Percentiles rank a stretch among this genome's conserved stretches.
phyloP scores from a whole-genome alignment of 495 filamentous ascomycete species.

The Penicilliopsis zonata region DNA sequence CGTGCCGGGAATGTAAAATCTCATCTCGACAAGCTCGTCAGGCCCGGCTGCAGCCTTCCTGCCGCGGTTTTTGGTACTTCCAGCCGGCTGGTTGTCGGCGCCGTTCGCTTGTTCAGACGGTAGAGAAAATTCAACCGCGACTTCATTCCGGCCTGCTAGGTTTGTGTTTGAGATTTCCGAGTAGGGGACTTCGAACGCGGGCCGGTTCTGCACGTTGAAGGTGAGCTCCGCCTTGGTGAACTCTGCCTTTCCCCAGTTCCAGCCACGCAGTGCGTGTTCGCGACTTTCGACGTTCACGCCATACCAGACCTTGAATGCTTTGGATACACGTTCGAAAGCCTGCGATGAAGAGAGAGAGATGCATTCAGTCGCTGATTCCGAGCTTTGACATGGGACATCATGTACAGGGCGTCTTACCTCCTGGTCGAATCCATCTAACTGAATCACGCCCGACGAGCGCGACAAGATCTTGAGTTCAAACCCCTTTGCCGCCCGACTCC shows the following conservation, averaged over 20 bases:
- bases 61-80: constrained; percentile 66
- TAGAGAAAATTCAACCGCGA: constrained; percentile 87
- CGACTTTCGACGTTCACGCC: constrained; percentile 80
- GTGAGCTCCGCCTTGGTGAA: constrained; percentile 89
- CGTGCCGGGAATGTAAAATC: constrained; percentile 95
- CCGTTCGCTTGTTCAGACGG: constrained; percentile 57
- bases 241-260: constrained; percentile 99
- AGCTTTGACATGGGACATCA: too few species aligned
- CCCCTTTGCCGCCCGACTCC: constrained; percentile 87
- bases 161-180: constrained; percentile 97
- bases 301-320: constrained; percentile 94
- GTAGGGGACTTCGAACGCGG: constrained; percentile 95
- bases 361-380: too few species aligned
- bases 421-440: constrained; percentile 88
- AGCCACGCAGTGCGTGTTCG: constrained; percentile 90
- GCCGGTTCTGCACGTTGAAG: constrained; percentile 95
- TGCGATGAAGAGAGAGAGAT: constrained; percentile 15
- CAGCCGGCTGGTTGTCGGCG: constrained; percentile 56
- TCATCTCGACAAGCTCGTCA: constrained; percentile 95
- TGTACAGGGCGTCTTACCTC: constrained; percentile 65
- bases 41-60: constrained; percentile 79
- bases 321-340: constrained; percentile 82
- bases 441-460: constrained; percentile 72
- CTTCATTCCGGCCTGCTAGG: constrained; percentile 93
- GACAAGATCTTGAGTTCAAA: constrained; percentile 86